A percentile compares a stretch with the other conserved stretches of the same genome.
Evolutionary conservation across 768 basidiomycete species (phyloP).

Genomic region (Polyporus arcularius): DNA sequence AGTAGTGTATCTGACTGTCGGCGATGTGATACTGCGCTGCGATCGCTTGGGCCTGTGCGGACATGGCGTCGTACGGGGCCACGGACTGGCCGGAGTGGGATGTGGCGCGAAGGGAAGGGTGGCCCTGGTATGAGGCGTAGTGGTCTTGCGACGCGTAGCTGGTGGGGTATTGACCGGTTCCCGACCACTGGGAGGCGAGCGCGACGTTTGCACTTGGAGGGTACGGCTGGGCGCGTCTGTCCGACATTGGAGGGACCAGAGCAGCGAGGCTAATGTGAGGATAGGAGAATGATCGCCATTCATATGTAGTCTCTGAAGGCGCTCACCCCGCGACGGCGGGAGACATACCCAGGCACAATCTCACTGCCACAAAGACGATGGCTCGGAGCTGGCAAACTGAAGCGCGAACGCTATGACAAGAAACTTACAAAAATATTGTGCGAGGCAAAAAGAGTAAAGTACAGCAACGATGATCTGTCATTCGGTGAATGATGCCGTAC

Average conservation of each 20-base stretch:
- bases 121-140: slow-evolving; percentile 17
- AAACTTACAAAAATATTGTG: slow-evolving; percentile 9
- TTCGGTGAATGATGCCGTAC: slow-evolving; percentile 24
- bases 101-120: slow-evolving; percentile 17
- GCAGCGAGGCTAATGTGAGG: slow-evolving; percentile 15
- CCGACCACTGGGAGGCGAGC: slow-evolving; percentile 18
- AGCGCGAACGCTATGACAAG: slow-evolving; percentile 11
- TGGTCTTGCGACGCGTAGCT: slow-evolving; percentile 19
- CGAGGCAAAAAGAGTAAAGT: slow-evolving; percentile 24
- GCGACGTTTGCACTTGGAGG: slow-evolving; percentile 18
- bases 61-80: slow-evolving; percentile 19
- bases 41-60: slow-evolving; percentile 19
- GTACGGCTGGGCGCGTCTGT: slow-evolving; percentile 23
- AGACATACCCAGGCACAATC: slow-evolving; percentile 25
- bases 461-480: slow-evolving; percentile 25
- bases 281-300: slow-evolving; percentile 21
- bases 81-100: slow-evolving; percentile 9
- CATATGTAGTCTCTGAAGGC: slow-evolving; percentile 24
- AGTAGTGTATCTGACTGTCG: slow-evolving; percentile 17
- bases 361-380: slow-evolving; percentile 27
- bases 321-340: slow-evolving; percentile 5
- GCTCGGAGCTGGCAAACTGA: slow-evolving; percentile 10
- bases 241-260: slow-evolving; percentile 19
- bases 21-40: slow-evolving; percentile 18
- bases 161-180: slow-evolving; percentile 15